These are phyloP conservation scores for Cicer pinnatifidum DNA, from an alignment of 306 rosid species.

Conservation along the genomic window DNA sequence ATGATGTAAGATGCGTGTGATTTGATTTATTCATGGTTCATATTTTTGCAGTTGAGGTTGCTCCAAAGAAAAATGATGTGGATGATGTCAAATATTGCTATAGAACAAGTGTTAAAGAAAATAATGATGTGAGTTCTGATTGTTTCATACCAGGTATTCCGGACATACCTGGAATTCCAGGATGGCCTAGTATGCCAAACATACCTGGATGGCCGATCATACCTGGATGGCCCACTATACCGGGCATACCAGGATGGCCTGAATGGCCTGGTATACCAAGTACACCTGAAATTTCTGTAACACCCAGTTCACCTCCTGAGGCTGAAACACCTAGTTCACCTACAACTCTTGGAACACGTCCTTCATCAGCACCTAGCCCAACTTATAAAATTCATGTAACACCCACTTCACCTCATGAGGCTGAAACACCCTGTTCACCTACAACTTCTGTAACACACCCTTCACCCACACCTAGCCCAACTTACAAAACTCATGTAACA, in stretches of 20 bases:
- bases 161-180: not conserved
- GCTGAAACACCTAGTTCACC: too few species aligned
- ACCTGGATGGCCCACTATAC: not conserved
- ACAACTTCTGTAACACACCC: too few species aligned
- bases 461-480: too few species aligned
- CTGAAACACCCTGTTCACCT: too few species aligned
- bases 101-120: not conserved
- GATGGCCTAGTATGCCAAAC: not conserved
- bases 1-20: not conserved
- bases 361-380: too few species aligned
- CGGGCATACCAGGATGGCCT: not conserved
- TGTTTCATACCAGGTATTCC: not conserved
- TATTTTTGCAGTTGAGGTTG: constrained; percentile 1
- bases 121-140: not conserved
- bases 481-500: too few species aligned
- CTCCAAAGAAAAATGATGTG: not conserved
- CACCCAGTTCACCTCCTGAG: too few species aligned
- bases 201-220: not conserved
- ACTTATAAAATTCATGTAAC: too few species aligned
- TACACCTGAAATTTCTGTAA: too few species aligned
- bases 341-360: too few species aligned
- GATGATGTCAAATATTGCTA: not conserved
- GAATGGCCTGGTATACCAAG: not conserved
- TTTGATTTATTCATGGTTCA: not conserved
- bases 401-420: too few species aligned